These are phyloP conservation scores for Acacia acuminata DNA, from an alignment of 306 rosid species.

Conservation along the genomic window DNA sequence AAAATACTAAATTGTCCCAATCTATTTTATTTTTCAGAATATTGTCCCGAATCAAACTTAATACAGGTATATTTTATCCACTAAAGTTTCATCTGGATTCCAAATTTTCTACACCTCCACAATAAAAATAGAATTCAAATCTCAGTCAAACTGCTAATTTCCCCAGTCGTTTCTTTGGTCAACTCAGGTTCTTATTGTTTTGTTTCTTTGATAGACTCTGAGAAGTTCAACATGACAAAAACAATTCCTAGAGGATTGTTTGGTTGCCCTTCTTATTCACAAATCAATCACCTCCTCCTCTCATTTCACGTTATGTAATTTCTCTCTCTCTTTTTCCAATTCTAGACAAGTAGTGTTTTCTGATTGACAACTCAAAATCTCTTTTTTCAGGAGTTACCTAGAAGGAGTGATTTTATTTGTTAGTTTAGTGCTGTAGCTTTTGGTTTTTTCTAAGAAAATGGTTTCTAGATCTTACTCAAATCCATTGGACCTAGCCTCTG, in stretches of 20 bases:
- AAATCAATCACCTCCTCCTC: no score
- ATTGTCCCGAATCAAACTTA: no score
- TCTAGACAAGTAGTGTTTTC: no score
- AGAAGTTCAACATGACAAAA: constrained; percentile 38
- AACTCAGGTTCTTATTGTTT: constrained; percentile 24
- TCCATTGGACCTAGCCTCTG: constrained; percentile 56
- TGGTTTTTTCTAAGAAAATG: constrained; percentile 13
- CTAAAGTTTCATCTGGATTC: constrained; percentile 10
- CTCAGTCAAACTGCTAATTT: constrained; percentile 46
- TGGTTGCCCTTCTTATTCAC: no score
- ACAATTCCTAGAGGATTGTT: constrained; percentile 44
- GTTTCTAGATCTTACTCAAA: constrained; percentile 56
- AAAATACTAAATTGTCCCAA: no score
- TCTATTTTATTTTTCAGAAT: no score
- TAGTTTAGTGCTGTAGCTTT: background rate
- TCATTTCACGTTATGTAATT: no score
- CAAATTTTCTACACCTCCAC: constrained; percentile 20
- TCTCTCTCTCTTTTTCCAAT: no score
- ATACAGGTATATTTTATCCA: no score
- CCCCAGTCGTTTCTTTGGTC: constrained; percentile 29
- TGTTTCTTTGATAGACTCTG: background rate
- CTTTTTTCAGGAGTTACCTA: background rate
- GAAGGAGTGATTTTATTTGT: constrained; percentile 7
- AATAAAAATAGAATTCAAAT: constrained; percentile 31
- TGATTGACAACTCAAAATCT: no score